A percentile compares a stretch with the other conserved stretches of the same genome.
phyloP scores from a whole-genome alignment of 2,329 filamentous ascomycete species.

The Alternaria consortialis region DNA sequence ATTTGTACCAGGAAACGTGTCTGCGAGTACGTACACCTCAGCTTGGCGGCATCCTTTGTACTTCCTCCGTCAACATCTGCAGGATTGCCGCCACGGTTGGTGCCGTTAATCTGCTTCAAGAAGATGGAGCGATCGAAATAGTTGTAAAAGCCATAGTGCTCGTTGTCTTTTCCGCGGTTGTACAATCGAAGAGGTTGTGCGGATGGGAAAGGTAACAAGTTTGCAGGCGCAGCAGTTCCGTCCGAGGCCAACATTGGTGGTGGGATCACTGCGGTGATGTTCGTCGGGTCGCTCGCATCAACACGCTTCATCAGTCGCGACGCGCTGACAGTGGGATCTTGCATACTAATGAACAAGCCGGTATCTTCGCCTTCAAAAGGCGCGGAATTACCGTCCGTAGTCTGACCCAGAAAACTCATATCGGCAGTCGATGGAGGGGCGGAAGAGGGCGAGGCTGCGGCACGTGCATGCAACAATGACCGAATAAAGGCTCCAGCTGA shows the following conservation, averaged over 20 bases:
- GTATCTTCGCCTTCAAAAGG: slow-evolving; percentile 85
- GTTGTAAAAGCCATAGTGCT: slow-evolving; percentile 94
- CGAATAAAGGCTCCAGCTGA: slow-evolving; percentile 48
- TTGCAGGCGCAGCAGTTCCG: slow-evolving; percentile 75
- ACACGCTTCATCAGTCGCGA: slow-evolving; percentile 50
- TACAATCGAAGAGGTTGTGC: slow-evolving; percentile 84
- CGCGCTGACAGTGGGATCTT: slow-evolving; percentile 53
- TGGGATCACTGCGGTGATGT: slow-evolving; percentile 68
- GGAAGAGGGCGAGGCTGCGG: slow-evolving; percentile 60
- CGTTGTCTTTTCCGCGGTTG: slow-evolving; percentile 79
- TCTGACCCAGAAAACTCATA: slow-evolving; percentile 83
- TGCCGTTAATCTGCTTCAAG: slow-evolving; percentile 68
- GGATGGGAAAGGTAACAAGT: slow-evolving; percentile 73
- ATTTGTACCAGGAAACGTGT: slow-evolving; percentile 70
- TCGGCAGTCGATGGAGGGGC: slow-evolving; percentile 71
- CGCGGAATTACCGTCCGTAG: slow-evolving; percentile 76
- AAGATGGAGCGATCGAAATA: slow-evolving; percentile 92
- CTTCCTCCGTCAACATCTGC: slow-evolving; percentile 62
- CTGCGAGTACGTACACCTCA: slow-evolving; percentile 67
- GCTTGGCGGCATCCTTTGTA: slow-evolving; percentile 55
- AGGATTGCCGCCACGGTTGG: slow-evolving; percentile 50
- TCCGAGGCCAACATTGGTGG: slow-evolving; percentile 69
- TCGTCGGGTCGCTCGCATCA: slow-evolving; percentile 34
- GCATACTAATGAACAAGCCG: slow-evolving; percentile 84
- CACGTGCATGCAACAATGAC: slow-evolving; percentile 40